Base-by-base conservation (phyloP, 106 monocot species). In the Dendrobium catenatum region DNA sequence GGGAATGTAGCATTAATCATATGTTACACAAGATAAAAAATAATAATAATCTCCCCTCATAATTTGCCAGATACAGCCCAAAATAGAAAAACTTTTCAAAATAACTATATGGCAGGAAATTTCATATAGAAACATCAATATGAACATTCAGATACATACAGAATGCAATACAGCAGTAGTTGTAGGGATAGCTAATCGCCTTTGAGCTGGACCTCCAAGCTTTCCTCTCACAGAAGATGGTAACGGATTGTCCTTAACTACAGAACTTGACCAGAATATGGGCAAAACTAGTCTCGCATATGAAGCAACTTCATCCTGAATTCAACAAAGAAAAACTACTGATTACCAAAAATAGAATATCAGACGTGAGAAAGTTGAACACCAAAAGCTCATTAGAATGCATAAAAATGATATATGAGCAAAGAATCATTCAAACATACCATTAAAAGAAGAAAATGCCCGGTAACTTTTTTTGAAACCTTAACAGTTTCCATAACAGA, bases 181-280 rank as follows among this genome's bases (percentile, higher is more conserved):
- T 9, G 82, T 88, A 77, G 40, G 29, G 40, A 83, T 81, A 86
- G 87, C 75, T 80, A 97, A 84, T 4, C 96, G 92, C 31, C 96
- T 31, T 77, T 84, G 90, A 85, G 89, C 88, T 77, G 90, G 94
- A 3, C 96, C 96, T 75, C 96, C 96, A 84, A 97, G 94, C 84
- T 84, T 97, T 85, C 96, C 96, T 84, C 81, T 96, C 49, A 94
- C 61, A 78, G 92, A 92, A 81, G 41, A 51, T 5, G 94, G 90
- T 80, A 94, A 81, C n/a, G 74, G 43, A 58, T 20, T 79, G 67
- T 80, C 82, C 4, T 76, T 77, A 8, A 68, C 76, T 41, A 59
- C 40, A 84, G 73, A 42, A 42, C 26, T 73, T 47, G 86, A 92
- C 92, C 90, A 94, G 66, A 97, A 86, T 85, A 86, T 48, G 51